Conservation (phyloP, 441 rosid species). For the Erysimum cheiri region DNA sequence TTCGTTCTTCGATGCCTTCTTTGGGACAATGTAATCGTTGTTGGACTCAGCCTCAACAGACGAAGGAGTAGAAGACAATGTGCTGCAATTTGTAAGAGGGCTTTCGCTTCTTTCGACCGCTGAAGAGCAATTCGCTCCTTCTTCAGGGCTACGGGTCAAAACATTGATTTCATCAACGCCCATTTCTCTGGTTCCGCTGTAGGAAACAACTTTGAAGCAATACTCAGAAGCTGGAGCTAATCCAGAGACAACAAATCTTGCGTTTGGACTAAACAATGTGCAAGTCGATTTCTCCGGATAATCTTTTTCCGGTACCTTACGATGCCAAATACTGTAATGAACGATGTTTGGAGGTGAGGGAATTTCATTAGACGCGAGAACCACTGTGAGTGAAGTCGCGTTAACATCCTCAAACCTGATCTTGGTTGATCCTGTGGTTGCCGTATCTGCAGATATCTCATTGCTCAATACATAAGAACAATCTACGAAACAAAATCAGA, state of each 20-base stretch:
- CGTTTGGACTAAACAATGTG: slow-evolving; percentile 59
- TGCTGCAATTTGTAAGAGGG: slow-evolving; percentile 90
- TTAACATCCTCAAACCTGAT: slow-evolving; percentile 68
- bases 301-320: slow-evolving; percentile 55
- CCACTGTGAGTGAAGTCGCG: slow-evolving; percentile 72
- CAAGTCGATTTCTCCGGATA: slow-evolving; percentile 77
- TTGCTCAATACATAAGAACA: slow-evolving; percentile 42
- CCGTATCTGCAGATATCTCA: slow-evolving; percentile 47
- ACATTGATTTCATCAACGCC: slow-evolving; percentile 61
- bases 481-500: slow-evolving; percentile 42
- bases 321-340: slow-evolving; percentile 74
- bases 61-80: slow-evolving; percentile 90
- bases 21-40: slow-evolving; percentile 43
- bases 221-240: slow-evolving; percentile 75
- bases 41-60: slow-evolving; percentile 95
- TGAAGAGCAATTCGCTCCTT: slow-evolving; percentile 50
- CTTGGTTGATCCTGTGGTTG: slow-evolving; percentile 43
- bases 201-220: slow-evolving; percentile 66
- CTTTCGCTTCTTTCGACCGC: slow-evolving; percentile 84
- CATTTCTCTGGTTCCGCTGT: slow-evolving; percentile 56
- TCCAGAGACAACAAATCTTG: slow-evolving; percentile 67
- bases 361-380: slow-evolving; percentile 54
- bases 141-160: slow-evolving; percentile 51
- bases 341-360: slow-evolving; percentile 49
- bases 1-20: slow-evolving; percentile 14